Base-by-base conservation (phyloP, 495 filamentous ascomycete species). In the Wilcoxina mikolae region DNA sequence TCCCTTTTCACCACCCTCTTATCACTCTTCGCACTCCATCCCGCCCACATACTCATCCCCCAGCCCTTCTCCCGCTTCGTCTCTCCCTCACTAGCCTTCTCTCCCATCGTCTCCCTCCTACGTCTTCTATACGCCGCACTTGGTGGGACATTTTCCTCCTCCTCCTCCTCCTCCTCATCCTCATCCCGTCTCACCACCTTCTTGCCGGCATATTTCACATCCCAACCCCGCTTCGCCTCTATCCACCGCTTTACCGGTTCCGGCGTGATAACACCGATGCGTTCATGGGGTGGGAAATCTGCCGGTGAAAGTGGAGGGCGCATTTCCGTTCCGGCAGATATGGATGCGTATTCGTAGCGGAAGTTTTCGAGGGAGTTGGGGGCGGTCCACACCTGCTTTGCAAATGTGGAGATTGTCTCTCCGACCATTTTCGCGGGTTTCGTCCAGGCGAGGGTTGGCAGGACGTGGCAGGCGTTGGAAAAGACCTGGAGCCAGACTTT, bases 401-500 rank as follows among this genome's bases (percentile, higher is more conserved):
- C 87, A 85, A 65, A 96, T 95, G 54, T 95, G 88, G 90, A 84
- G 23, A 95, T 80, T 5, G 82, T 81, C 22, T 87, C 77, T 65
- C 84, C 95, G 87, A 95, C 94, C 64, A 83, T 85, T 61, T 95
- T 96, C 9, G 90, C 90, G 1, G 90, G 90, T n/a, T 79, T 73
- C 0, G 90, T 95, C 62, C 90, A 96, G 65, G 84, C 90, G 11
- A 96, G 71, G 0, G 87, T 93, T 3, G 87, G 85, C 1, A 82
- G 84, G 11, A 94, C 90, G 65, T 96, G 90, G 56, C 90, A 96
- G 17, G 94, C 70, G 62, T 94, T 80, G 27, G 95, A 90, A 86
- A 90, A 95, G 4, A 96, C 83, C 67, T 96, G 90, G n/a, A 96
- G 72, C 66, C 94, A 87, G 7, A 96, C 90, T 63, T 94, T 80